Percentiles rank a stretch among this genome's conserved stretches.
Evolutionary conservation across 176 grass and related monocot species (phyloP).

Genomic region (Alloteropsis semialata): DNA sequence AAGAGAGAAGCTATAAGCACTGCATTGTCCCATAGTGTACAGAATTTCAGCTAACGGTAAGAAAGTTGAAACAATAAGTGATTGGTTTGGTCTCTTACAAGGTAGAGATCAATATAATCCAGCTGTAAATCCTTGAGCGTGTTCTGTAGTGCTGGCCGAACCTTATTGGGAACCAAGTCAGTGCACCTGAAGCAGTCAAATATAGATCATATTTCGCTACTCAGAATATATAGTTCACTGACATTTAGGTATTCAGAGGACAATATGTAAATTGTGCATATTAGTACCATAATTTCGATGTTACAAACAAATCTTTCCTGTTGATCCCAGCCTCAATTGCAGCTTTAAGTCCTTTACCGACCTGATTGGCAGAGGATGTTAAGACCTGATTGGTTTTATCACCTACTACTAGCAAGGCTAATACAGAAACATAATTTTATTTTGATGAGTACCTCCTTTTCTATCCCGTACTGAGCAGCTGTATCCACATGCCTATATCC

Average conservation of each 20-base stretch:
- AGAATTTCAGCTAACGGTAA: background rate
- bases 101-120: constrained; percentile 75
- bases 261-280: background rate
- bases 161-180: constrained; percentile 59
- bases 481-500: constrained; percentile 88
- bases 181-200: constrained; percentile 54
- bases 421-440: background rate
- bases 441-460: constrained; percentile 58
- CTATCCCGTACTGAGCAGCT: constrained; percentile 53
- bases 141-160: constrained; percentile 46
- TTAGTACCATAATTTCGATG: constrained; percentile 72
- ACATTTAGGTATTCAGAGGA: background rate
- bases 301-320: constrained; percentile 75
- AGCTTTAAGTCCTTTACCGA: constrained; percentile 56
- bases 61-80: background rate
- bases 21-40: background rate
- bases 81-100: constrained; percentile 28
- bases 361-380: constrained; percentile 31
- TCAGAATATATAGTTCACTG: background rate
- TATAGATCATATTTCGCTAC: background rate
- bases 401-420: background rate
- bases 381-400: background rate
- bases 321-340: constrained; percentile 64
- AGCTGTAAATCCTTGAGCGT: constrained; percentile 69
- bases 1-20: background rate